These are phyloP conservation scores for Cydonia oblonga DNA, from an alignment of 331 rosid species.

Conservation along the genomic window DNA sequence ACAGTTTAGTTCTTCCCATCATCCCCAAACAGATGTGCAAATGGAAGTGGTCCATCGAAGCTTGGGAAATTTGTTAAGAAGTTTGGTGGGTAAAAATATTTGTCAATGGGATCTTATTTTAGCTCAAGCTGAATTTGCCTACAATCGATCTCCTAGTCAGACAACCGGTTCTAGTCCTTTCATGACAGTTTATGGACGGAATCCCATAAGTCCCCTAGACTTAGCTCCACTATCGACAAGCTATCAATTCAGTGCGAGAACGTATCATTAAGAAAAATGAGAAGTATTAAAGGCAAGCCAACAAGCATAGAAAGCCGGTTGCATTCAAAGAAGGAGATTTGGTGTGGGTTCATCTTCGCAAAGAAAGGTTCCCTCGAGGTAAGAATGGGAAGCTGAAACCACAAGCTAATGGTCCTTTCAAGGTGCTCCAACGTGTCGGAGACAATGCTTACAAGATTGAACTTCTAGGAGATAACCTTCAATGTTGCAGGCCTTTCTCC, in stretches of 20 bases:
- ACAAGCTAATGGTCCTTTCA: too few relatives aligned
- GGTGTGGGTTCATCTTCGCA: too few relatives aligned
- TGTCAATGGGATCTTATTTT: not conserved
- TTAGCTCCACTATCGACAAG: not conserved
- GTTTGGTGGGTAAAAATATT: not conserved
- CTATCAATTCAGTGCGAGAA: too few relatives aligned
- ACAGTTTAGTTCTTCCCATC: not conserved
- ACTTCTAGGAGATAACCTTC: not conserved
- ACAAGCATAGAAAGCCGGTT: too few relatives aligned
- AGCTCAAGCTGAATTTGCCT: not conserved
- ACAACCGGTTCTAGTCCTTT: not conserved
- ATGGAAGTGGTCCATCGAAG: not conserved
- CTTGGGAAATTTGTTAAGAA: not conserved
- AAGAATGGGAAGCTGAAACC: too few relatives aligned
- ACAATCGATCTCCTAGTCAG: not conserved
- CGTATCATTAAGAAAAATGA: not conserved
- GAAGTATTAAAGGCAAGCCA: not conserved
- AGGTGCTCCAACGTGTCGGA: too few relatives aligned
- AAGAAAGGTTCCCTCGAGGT: too few relatives aligned
- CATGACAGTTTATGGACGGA: not conserved
- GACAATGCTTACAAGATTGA: not conserved
- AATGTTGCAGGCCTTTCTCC: not conserved
- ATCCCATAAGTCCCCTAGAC: not conserved
- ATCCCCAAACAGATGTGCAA: not conserved
- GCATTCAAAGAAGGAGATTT: too few relatives aligned